Conservation (phyloP, 306 rosid species). For the Lagenaria siceraria region DNA sequence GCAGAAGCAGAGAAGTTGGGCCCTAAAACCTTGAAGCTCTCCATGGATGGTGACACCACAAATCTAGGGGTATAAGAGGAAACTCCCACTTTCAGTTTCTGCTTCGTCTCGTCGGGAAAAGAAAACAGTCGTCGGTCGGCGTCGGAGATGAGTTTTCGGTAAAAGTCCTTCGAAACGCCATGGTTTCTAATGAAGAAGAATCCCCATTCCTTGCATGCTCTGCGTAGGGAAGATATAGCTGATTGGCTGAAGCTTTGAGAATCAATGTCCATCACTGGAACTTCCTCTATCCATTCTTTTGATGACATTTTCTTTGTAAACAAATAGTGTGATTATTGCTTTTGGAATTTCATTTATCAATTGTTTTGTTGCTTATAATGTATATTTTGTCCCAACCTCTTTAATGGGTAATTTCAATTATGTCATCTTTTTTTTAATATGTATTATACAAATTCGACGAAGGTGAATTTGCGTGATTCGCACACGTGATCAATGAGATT, state of each 20-base stretch:
- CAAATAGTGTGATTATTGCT: too few relatives aligned
- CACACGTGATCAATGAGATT: too few relatives aligned
- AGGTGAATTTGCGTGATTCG: too few relatives aligned
- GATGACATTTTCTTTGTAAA: not conserved
- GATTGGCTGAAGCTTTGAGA: not conserved
- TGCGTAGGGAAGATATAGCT: conserved; percentile 15
- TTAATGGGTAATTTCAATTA: too few relatives aligned
- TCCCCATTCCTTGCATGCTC: conserved; percentile 65
- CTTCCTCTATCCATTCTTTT: not conserved
- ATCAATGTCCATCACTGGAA: not conserved
- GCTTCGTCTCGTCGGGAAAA: conserved; percentile 34
- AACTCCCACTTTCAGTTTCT: conserved; percentile 34
- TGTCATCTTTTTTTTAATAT: too few relatives aligned
- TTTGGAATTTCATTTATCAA: too few relatives aligned
- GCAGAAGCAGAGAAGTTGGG: conserved; percentile 58
- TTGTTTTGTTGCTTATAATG: too few relatives aligned
- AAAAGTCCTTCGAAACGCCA: conserved; percentile 52
- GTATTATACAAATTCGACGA: too few relatives aligned
- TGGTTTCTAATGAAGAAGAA: conserved; percentile 67
- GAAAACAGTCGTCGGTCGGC: conserved; percentile 22
- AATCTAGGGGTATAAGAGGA: conserved; percentile 56
- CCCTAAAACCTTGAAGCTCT: conserved; percentile 54
- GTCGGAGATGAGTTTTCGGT: conserved; percentile 21
- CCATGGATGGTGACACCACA: conserved; percentile 66
- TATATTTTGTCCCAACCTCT: too few relatives aligned